Conservation (phyloP, 495 filamentous ascomycete genomes). For the Trichocladium uniseriatum region DNA sequence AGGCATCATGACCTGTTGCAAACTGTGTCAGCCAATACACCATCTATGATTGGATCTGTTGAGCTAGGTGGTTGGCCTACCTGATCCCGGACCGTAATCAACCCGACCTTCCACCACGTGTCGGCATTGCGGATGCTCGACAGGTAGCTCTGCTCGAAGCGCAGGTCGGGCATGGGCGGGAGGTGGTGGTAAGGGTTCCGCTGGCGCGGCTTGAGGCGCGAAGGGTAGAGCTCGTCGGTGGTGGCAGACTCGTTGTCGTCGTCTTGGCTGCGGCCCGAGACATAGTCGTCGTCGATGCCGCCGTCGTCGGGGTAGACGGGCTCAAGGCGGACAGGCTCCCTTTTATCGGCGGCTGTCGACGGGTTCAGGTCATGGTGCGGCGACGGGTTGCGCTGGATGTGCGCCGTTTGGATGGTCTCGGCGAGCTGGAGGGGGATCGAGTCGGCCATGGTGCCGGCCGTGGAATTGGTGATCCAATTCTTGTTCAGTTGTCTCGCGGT, state of each 20-base stretch:
- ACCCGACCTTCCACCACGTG: conserved; percentile 63
- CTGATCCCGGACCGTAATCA: conserved; percentile 85
- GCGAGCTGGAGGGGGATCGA: conserved; percentile 53
- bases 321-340: conserved; percentile 35
- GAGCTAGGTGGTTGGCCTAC: conserved; percentile 28
- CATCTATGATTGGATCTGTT: neutral
- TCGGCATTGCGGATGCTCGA: conserved; percentile 70
- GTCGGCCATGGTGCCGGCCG: conserved; percentile 21
- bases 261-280: neutral
- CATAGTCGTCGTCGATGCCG: conserved; percentile 16
- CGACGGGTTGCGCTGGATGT: conserved; percentile 59
- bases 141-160: conserved; percentile 96
- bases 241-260: conserved; percentile 13
- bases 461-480: neutral
- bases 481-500: neutral
- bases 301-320: conserved; percentile 20
- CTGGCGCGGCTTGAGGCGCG: conserved; percentile 43
- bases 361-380: conserved; percentile 72
- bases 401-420: conserved; percentile 69
- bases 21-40: neutral
- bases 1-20: conserved; percentile 62
- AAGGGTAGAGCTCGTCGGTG: conserved; percentile 46
- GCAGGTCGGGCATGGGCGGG: conserved; percentile 81
- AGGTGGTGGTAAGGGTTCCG: conserved; percentile 43
- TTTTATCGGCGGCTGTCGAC: conserved; percentile 56